phyloP scores from a whole-genome alignment of 345 rosid genomes.

The Brassica rapa region DNA sequence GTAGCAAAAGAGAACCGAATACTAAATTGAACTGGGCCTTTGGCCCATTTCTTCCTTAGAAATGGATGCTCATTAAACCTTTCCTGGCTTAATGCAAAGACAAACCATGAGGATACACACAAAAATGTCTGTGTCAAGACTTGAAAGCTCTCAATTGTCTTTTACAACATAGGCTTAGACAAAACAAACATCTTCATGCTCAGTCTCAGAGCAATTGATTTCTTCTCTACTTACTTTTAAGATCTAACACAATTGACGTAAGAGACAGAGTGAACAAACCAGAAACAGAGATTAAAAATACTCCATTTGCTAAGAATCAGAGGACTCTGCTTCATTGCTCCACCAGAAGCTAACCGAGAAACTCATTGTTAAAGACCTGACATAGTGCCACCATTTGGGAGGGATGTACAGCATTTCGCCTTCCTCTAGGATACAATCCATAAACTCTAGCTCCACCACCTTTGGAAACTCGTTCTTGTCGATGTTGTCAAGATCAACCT shows the following conservation, averaged over 20 bases:
- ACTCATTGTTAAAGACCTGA: constrained; percentile 78
- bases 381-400: constrained; percentile 99
- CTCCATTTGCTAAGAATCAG: constrained; percentile 27
- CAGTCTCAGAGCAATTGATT: constrained; percentile 8
- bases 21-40: neutral
- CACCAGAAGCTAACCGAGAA: constrained; percentile 97
- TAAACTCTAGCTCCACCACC: constrained; percentile 63
- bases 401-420: constrained; percentile 99
- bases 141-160: constrained; percentile 19
- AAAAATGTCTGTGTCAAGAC: constrained; percentile 7
- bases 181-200: constrained; percentile 30
- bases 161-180: constrained; percentile 21
- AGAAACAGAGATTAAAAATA: constrained; percentile 12
- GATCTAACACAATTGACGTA: constrained; percentile 5
- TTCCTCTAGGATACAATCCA: constrained; percentile 88
- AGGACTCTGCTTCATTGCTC: constrained; percentile 49
- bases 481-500: constrained; percentile 92
- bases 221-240: constrained; percentile 23
- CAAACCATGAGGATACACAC: constrained; percentile 5
- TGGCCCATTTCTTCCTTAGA: neutral
- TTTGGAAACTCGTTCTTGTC: constrained; percentile 62
- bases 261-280: constrained; percentile 7
- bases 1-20: neutral
- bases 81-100: neutral
- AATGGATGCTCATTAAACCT: neutral